These are phyloP conservation scores for Rhynchospora pubera DNA, from an alignment of 176 grass and related monocot species.

Conservation along the genomic window DNA sequence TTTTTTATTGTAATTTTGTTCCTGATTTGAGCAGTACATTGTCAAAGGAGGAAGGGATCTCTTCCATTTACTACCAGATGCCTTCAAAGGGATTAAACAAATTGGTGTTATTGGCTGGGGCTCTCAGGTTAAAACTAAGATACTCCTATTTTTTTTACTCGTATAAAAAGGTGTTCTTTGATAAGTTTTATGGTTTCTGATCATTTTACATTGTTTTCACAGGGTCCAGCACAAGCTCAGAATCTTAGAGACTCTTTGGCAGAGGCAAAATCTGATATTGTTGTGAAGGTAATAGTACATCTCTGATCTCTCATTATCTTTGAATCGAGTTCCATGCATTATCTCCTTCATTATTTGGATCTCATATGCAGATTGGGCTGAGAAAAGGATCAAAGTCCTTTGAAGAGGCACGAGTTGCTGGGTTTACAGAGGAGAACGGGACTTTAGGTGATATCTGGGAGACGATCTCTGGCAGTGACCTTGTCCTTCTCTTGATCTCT, in stretches of 20 bases:
- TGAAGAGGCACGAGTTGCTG: conserved; percentile 64
- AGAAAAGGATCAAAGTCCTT: conserved; percentile 81
- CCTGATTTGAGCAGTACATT: conserved; percentile 40
- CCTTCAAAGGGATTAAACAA: conserved; percentile 88
- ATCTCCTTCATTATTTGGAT: neutral
- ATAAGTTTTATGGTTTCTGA: neutral
- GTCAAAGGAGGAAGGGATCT: conserved; percentile 84
- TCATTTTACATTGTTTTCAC: conserved; percentile 10
- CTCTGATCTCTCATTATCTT: neutral
- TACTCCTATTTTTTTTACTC: neutral
- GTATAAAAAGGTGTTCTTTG: neutral
- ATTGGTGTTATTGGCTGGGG: conserved; percentile 90
- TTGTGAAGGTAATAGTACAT: conserved; percentile 61
- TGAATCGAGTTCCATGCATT: neutral
- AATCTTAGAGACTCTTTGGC: conserved; percentile 79
- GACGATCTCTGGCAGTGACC: conserved; percentile 68
- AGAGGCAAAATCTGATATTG: conserved; percentile 76
- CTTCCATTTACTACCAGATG: conserved; percentile 67
- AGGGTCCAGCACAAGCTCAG: conserved; percentile 87
- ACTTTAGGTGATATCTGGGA: conserved; percentile 86
- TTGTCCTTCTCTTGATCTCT: conserved; percentile 88
- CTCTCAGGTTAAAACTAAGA: conserved; percentile 45
- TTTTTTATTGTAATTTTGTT: neutral
- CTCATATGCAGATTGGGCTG: conserved; percentile 63
- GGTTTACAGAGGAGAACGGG: conserved; percentile 81